Conservation (phyloP, 768 basidiomycete genomes). For the Boletus rubropictus region DNA sequence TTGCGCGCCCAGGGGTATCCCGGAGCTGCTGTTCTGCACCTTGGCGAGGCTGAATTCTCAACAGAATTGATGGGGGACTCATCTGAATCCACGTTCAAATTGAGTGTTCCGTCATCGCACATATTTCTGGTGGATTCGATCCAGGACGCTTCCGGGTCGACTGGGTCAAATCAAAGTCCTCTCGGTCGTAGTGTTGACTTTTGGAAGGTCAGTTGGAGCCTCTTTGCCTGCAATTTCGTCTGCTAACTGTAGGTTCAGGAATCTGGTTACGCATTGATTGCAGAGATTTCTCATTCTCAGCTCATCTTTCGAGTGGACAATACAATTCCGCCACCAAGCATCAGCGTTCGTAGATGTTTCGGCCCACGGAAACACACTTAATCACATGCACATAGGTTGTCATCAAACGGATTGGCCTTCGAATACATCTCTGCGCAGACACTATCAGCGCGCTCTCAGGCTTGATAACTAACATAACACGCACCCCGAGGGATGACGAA, state of each 20-base stretch:
- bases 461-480: constrained; percentile 48
- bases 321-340: constrained; percentile 30
- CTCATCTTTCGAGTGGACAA: constrained; percentile 34
- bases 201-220: constrained; percentile 60
- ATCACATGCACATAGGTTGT: constrained; percentile 38
- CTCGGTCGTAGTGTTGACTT: constrained; percentile 35
- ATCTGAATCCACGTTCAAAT: constrained; percentile 45
- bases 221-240: neutral
- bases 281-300: constrained; percentile 50
- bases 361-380: neutral
- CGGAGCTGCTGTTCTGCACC: constrained; percentile 61
- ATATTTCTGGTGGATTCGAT: constrained; percentile 54
- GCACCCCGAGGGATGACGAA: constrained; percentile 34
- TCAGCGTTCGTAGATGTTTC: constrained; percentile 32
- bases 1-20: constrained; percentile 49
- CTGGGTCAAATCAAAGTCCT: constrained; percentile 16
- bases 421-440: constrained; percentile 74
- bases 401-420: constrained; percentile 48
- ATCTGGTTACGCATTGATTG: constrained; percentile 63
- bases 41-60: constrained; percentile 61
- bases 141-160: constrained; percentile 22
- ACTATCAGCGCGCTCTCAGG: constrained; percentile 54
- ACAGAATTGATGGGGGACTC: constrained; percentile 72
- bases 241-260: constrained; percentile 33
- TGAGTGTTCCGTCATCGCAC: constrained; percentile 45